Evolutionary conservation across 768 basidiomycete species (phyloP).

Genomic region (Amanita polypyramis): DNA sequence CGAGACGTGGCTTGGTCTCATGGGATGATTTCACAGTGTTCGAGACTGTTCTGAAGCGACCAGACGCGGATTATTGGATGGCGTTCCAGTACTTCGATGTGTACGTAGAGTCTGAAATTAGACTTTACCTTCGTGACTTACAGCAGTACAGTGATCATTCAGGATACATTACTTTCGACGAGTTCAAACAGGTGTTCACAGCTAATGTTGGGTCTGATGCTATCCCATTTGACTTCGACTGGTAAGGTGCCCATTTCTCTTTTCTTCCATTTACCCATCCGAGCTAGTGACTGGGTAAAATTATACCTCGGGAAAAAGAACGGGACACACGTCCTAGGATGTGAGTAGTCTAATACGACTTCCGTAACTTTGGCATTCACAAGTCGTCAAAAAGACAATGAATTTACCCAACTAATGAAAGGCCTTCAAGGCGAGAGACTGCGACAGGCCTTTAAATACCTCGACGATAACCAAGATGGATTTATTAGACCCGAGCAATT

Average conservation of each 20-base stretch:
- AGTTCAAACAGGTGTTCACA: constrained; percentile 88
- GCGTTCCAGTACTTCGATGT: constrained; percentile 95
- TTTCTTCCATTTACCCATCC: not conserved
- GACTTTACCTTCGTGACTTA: not conserved
- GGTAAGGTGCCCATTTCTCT: constrained; percentile 31
- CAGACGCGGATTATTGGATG: constrained; percentile 96
- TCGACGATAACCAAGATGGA: constrained; percentile 86
- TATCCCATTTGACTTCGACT: constrained; percentile 93
- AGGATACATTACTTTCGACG: constrained; percentile 88
- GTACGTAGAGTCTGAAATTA: constrained; percentile 37
- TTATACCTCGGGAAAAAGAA: constrained; percentile 91
- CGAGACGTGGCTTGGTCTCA: constrained; percentile 65
- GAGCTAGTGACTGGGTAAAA: constrained; percentile 83
- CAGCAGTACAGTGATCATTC: constrained; percentile 59
- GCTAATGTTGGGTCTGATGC: constrained; percentile 68
- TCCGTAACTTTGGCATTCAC: constrained; percentile 1
- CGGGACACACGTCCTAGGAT: constrained; percentile 84
- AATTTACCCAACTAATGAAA: constrained; percentile 98
- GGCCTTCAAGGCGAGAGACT: constrained; percentile 95
- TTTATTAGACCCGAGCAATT: constrained; percentile 92
- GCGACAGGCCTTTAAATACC: constrained; percentile 88
- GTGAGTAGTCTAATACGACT: constrained; percentile 36
- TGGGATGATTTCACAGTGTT: constrained; percentile 98
- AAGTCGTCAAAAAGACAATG: constrained; percentile 49
- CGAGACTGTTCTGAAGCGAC: constrained; percentile 84